Percentiles rank a stretch among this genome's conserved stretches.
Conservation (phyloP, 202 grass and related monocot species). For the Schoenoplectus triqueter region DNA sequence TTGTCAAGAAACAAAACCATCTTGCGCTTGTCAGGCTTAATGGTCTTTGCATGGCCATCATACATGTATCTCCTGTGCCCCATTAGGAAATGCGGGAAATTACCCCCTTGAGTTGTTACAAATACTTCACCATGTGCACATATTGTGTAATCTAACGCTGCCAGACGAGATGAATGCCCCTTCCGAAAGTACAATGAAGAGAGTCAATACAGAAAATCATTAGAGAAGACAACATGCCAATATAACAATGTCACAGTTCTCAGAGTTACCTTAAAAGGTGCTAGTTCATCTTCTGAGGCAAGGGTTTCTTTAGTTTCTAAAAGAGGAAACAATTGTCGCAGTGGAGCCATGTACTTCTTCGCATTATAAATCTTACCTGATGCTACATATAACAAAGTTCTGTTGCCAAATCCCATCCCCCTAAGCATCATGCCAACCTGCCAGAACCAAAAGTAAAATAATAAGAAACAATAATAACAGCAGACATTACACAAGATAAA, state of each 20-base stretch:
- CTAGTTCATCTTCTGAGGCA: constrained; percentile 71
- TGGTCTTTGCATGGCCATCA: constrained; percentile 76
- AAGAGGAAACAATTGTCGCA: constrained; percentile 79
- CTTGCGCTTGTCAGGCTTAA: constrained; percentile 84
- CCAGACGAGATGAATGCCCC: constrained; percentile 86
- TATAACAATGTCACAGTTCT: not conserved
- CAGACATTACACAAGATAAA: no score
- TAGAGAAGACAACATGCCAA: not conserved
- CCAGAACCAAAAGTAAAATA: constrained; percentile 35
- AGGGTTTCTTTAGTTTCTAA: constrained; percentile 85
- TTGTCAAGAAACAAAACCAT: constrained; percentile 76
- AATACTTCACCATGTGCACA: constrained; percentile 75
- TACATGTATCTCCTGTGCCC: constrained; percentile 76
- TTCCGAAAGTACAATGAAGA: constrained; percentile 33
- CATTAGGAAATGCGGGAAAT: constrained; percentile 90
- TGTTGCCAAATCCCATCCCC: constrained; percentile 89
- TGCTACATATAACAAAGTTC: constrained; percentile 74
- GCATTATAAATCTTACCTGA: constrained; percentile 89
- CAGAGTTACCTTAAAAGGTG: constrained; percentile 61
- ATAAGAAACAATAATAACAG: not conserved
- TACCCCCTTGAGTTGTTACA: constrained; percentile 91
- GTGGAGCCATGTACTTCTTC: constrained; percentile 75
- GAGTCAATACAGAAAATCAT: constrained; percentile 29
- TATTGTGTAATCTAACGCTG: constrained; percentile 75
- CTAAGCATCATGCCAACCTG: constrained; percentile 98